Evolutionary conservation across 441 rosid genomes (phyloP), one percentile per base, ranked within the genome.

Genomic region (Populus hybrid): DNA sequence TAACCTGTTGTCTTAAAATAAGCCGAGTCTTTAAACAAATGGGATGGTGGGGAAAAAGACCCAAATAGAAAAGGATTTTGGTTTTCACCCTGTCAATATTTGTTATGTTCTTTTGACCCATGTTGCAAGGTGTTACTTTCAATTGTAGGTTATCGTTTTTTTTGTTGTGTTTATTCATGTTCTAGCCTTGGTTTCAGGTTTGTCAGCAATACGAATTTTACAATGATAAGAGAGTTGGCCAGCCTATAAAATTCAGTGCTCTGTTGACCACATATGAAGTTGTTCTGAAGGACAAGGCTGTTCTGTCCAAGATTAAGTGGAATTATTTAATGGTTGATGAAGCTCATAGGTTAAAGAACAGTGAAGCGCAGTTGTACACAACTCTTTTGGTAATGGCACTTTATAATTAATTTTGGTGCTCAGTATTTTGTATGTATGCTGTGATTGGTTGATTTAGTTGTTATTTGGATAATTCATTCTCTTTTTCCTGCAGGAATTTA

Each of bases 251-350:
- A 85, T 97, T 95, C 81, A 97, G 87, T 85, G 74, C 98, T 7
- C 86, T 97, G 76, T 84, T 97, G 92, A 95, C 99, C 59, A 97
- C 99, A 8, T 97, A 97, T 84, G 99, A 97, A 88, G 99, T 97
- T 71, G 96, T 97, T 79, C 90, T 97, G 70, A 97, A 97, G 86
- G 99, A 97, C 80, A 97, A 97, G 82, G 95, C 88, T 69, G 91
- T 92, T 72, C 93, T 97, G 75, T 95, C 99, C 73, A 97, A 91
- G 92, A 92, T 97, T 77, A 97, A 87, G 90, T 97, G 99, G 99
- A 90, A 84, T 86, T 97, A 97, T 89, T 78, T 92, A 82, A 97
- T 97, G 99, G 99, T 97, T 82, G 99, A 97, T 88, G 99, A 97
- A 87, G 99, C 99, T 81, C 99, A 97, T 81, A 88, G 99, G 86